Evolutionary conservation across 2,329 filamentous ascomycete genomes (phyloP).

Genomic region (Phaeoacremonium minimum): DNA sequence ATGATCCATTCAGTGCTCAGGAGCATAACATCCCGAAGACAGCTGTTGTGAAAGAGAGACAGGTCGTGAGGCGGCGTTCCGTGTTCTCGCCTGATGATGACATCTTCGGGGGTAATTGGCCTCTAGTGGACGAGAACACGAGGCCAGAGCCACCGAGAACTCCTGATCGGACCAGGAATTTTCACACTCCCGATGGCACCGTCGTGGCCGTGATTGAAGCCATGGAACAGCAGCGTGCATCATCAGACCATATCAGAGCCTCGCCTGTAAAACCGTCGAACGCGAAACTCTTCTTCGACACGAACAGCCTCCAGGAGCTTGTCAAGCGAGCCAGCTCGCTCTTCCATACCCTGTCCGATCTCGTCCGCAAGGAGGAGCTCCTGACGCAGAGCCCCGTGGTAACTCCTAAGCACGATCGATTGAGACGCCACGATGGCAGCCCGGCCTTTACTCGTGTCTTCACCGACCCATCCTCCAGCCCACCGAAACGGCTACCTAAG

Average conservation of each 20-base stretch:
- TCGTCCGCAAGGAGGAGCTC: constrained; percentile 55
- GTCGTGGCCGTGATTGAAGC: constrained; percentile 60
- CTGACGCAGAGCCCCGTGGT: constrained; percentile 51
- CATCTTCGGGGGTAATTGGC: constrained; percentile 55
- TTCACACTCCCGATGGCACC: constrained; percentile 29
- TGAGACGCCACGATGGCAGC: constrained; percentile 48
- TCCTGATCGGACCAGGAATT: constrained; percentile 24
- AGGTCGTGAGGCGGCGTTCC: constrained; percentile 49
- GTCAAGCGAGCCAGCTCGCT: constrained; percentile 59
- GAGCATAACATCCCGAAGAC: constrained; percentile 43
- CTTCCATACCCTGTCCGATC: constrained; percentile 54
- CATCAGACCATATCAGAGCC: constrained; percentile 30
- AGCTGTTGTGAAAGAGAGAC: constrained; percentile 49
- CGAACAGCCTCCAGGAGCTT: constrained; percentile 62
- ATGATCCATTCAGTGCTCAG: constrained; percentile 35
- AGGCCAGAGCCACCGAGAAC: constrained; percentile 31
- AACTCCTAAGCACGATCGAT: constrained; percentile 42
- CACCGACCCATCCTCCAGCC: constrained; percentile 54
- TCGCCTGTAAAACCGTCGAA: constrained; percentile 30
- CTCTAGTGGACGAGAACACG: constrained; percentile 31
- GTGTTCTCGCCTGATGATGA: constrained; percentile 64
- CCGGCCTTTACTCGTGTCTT: constrained; percentile 67
- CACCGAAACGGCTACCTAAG: constrained; percentile 44
- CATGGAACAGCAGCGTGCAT: constrained; percentile 52
- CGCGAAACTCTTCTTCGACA: constrained; percentile 62